A percentile compares a stretch with the other conserved stretches of the same genome.
Evolutionary conservation across 768 basidiomycete species (phyloP).

Genomic region (Russula sp.): DNA sequence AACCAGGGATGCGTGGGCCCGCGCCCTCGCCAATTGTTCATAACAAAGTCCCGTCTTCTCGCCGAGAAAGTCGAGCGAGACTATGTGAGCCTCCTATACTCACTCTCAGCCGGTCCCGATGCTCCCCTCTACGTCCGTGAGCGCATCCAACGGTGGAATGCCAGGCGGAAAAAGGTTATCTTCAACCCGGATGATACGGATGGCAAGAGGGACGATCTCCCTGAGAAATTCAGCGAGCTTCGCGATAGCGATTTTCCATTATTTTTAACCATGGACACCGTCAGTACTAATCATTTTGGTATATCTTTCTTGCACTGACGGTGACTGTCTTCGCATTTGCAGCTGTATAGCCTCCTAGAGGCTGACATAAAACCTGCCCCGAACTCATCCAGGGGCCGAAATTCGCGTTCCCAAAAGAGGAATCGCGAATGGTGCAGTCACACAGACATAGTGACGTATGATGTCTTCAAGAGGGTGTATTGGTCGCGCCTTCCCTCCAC

Average conservation of each 20-base stretch:
- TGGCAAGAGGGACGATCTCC: constrained; percentile 38
- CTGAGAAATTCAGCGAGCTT: constrained; percentile 46
- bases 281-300: constrained; percentile 24
- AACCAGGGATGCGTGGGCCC: constrained; percentile 29
- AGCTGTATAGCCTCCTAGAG: constrained; percentile 46
- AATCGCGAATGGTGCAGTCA: not conserved
- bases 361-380: constrained; percentile 30
- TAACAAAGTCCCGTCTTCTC: constrained; percentile 61
- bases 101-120: constrained; percentile 33
- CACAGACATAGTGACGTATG: constrained; percentile 34
- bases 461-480: constrained; percentile 42
- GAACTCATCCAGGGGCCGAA: not conserved
- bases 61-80: constrained; percentile 67
- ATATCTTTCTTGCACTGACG: not conserved
- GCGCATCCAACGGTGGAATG: constrained; percentile 19
- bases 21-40: constrained; percentile 61
- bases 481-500: constrained; percentile 54
- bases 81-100: constrained; percentile 44
- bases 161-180: constrained; percentile 25
- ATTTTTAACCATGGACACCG: constrained; percentile 60
- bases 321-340: not conserved
- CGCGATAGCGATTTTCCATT: constrained; percentile 58
- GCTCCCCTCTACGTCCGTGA: constrained; percentile 34
- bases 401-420: constrained; percentile 1
- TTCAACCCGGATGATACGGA: constrained; percentile 38